phyloP scores from a whole-genome alignment of 768 basidiomycete genomes.

The Gautieria morchelliformis region DNA sequence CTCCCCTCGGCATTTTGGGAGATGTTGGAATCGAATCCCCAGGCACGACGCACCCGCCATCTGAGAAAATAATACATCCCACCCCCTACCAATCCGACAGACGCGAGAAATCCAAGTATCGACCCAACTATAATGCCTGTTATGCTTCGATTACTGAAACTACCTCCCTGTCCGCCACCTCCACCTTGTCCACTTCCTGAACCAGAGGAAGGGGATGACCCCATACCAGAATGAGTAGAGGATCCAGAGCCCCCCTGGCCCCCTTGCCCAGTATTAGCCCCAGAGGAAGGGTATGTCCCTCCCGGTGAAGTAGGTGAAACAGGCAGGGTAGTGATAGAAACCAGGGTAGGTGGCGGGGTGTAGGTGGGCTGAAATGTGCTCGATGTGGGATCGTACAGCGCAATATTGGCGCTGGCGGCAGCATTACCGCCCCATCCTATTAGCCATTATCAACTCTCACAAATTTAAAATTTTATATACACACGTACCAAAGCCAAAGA shows the following conservation, averaged over 20 bases:
- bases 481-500: conserved; percentile 70
- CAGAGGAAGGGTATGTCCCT: not conserved
- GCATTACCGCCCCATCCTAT: conserved; percentile 1
- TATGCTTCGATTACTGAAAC: conserved; percentile 13
- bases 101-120: conserved; percentile 48
- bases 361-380: not conserved
- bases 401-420: not conserved
- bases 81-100: conserved; percentile 34
- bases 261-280: not conserved
- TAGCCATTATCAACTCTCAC: not conserved
- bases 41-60: conserved; percentile 3
- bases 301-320: not conserved
- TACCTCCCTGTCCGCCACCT: not conserved
- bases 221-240: no score
- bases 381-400: not conserved
- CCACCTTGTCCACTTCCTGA: no score
- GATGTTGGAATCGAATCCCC: not conserved
- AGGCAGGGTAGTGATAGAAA: conserved; percentile 3
- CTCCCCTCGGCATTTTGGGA: conserved; percentile 1
- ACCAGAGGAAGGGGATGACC: no score
- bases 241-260: not conserved
- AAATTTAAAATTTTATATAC: not conserved
- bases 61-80: conserved; percentile 29
- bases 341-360: not conserved
- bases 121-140: conserved; percentile 54